Base-by-base conservation (phyloP, 257 asterid genomes). In the Solanum arcanum region DNA sequence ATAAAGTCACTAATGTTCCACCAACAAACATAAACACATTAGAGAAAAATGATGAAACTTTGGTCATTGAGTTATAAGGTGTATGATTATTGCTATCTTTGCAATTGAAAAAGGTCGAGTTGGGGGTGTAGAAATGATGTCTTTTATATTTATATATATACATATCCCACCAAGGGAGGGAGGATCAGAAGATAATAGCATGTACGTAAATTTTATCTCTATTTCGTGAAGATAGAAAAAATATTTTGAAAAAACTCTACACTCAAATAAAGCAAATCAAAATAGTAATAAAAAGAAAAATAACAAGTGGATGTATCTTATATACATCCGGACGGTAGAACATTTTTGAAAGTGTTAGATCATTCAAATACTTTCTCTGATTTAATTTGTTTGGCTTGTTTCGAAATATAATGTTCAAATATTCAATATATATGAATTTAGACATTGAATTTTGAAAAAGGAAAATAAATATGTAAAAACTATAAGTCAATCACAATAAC, bases 1-100 rank as follows among this genome's bases (percentile, higher is more conserved):
- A 16, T 14, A 91, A 64, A 7, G 91, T 93, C 60, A 91, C 93
- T 25, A 91, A 37, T 56, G 91, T 84, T 13, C 88, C 94, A 86
- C 91, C 96, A 56, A 85, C 70, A 80, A 88, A 91, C 4, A 91
- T 91, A 59, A 93, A 82, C 13, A 88, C 88, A 47, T 91, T 92
- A 81, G 93, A 83, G 68, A 92, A 80, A 64, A 89, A 86, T 52
- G 93, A 88, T 12, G 88, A 83, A 16, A 92, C n/a, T 87, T 91
- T 93, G 6, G 93, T 88, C 93, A 91, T 93, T 60, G 91, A 37
- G 44, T 39, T 7, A 59, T 49, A 49, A 49, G 59, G 59, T 49
- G 59, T 49, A 15, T 20, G 25, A 16, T 16, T 52, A 52, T 52
- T 52, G 23, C 60, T 52, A 52, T 9, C 60, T 52, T 52, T 5